Conservation (phyloP, 2,329 filamentous ascomycete species). For the Aspergillus pseudotamarii region DNA sequence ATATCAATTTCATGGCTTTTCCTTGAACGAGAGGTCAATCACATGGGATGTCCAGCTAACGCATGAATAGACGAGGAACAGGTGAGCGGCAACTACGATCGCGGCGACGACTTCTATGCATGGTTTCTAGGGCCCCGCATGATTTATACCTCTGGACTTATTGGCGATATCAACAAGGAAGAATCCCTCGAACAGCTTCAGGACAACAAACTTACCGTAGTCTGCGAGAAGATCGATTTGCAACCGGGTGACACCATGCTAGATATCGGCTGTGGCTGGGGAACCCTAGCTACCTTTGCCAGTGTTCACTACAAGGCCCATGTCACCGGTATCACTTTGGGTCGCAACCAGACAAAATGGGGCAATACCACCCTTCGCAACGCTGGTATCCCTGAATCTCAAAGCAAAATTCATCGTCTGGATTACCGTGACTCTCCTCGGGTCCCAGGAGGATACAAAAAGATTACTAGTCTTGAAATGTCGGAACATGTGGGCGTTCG, state of each 20-base stretch:
- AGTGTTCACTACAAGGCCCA: constrained; percentile 86
- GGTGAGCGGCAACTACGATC: constrained; percentile 96
- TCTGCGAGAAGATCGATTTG: constrained; percentile 93
- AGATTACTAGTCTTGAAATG: constrained; percentile 98
- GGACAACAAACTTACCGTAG: constrained; percentile 93
- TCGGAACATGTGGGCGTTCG: constrained; percentile 97
- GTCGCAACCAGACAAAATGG: constrained; percentile 95
- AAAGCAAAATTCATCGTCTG: constrained; percentile 91
- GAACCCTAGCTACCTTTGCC: constrained; percentile 90
- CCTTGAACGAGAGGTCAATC: not conserved
- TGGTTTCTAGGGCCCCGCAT: constrained; percentile 98
- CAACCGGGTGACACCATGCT: constrained; percentile 80
- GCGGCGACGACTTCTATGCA: constrained; percentile 96
- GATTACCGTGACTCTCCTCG: constrained; percentile 94
- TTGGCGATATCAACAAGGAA: constrained; percentile 82
- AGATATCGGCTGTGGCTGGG: constrained; percentile 98
- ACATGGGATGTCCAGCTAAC: not conserved
- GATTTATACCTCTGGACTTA: constrained; percentile 97
- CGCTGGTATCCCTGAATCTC: constrained; percentile 78
- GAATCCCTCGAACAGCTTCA: constrained; percentile 93
- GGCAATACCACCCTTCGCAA: constrained; percentile 87
- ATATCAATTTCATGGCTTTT: not conserved
- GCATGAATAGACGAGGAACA: constrained; percentile 82
- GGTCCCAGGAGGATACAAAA: constrained; percentile 78
- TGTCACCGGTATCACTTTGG: constrained; percentile 88